These are phyloP conservation scores for Ophiostoma tasmaniense DNA, from an alignment of 2,329 filamentous ascomycete species.

Conservation along the genomic window DNA sequence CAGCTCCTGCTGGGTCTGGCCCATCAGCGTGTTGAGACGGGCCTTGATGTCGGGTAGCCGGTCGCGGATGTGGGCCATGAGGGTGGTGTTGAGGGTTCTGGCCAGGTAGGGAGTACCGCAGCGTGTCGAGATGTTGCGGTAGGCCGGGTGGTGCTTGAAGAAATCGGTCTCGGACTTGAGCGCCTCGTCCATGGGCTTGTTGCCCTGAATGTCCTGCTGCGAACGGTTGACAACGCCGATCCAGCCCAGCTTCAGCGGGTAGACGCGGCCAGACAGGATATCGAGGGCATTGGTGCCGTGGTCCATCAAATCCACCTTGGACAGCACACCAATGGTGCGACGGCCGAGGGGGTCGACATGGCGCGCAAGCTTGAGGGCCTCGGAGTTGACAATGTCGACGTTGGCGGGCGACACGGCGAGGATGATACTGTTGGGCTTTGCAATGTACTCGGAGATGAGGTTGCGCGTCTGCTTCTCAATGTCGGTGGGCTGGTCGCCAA, in stretches of 20 bases:
- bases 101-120: constrained; percentile 93
- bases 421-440: constrained; percentile 96
- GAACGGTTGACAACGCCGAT: constrained; percentile 97
- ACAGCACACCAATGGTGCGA: constrained; percentile 94
- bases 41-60: constrained; percentile 96
- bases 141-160: constrained; percentile 94
- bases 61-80: constrained; percentile 95
- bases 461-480: constrained; percentile 72
- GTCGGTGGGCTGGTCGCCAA: constrained; percentile 26
- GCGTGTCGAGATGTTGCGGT: constrained; percentile 86
- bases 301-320: constrained; percentile 97
- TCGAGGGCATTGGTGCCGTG: constrained; percentile 97
- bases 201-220: constrained; percentile 93
- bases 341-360: constrained; percentile 97
- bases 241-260: constrained; percentile 92
- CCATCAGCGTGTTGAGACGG: constrained; percentile 94
- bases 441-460: constrained; percentile 98
- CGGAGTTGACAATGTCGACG: constrained; percentile 96
- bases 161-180: constrained; percentile 86
- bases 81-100: constrained; percentile 86
- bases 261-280: constrained; percentile 93
- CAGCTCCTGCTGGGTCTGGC: constrained; percentile 97
- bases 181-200: constrained; percentile 89
- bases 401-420: constrained; percentile 94
- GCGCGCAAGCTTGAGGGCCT: constrained; percentile 89